Evolutionary conservation across 441 rosid genomes (phyloP).

Genomic region (Populus hybrid): DNA sequence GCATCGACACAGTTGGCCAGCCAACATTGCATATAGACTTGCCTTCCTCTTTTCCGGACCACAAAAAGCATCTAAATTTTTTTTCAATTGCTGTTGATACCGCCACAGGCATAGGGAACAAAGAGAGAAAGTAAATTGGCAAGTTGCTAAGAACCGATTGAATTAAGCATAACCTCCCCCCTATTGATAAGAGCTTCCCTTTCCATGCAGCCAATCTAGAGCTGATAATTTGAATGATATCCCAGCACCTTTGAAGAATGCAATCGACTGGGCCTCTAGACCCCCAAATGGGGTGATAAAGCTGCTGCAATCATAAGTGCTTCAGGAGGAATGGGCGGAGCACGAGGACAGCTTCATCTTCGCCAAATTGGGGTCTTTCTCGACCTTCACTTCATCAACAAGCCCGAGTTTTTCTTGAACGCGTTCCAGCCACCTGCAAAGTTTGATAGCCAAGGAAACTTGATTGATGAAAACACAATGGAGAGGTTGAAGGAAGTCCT

Average conservation of each 20-base stretch:
- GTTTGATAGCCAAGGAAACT: not conserved
- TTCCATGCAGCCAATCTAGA: too few relatives aligned
- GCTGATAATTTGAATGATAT: too few relatives aligned
- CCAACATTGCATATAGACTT: too few relatives aligned
- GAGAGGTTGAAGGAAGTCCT: not conserved
- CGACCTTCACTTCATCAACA: constrained; percentile 52
- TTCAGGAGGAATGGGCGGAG: constrained; percentile 32
- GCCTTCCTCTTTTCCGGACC: too few relatives aligned
- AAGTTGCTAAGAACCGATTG: too few relatives aligned
- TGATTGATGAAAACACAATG: not conserved
- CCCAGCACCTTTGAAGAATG: constrained; percentile 49
- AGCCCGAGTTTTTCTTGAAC: not conserved
- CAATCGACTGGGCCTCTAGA: constrained; percentile 52
- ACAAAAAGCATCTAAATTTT: too few relatives aligned
- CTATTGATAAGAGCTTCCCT: too few relatives aligned
- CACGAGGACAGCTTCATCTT: constrained; percentile 28
- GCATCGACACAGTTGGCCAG: too few relatives aligned
- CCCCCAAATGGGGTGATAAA: constrained; percentile 43
- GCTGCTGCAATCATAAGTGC: constrained; percentile 43
- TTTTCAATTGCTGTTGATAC: too few relatives aligned
- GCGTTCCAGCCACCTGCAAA: not conserved
- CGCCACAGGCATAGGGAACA: too few relatives aligned
- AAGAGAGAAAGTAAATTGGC: too few relatives aligned
- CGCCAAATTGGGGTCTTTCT: not conserved
- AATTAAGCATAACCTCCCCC: too few relatives aligned